phyloP scores from a whole-genome alignment of 768 basidiomycete genomes.

The Suillus subalutaceus region DNA sequence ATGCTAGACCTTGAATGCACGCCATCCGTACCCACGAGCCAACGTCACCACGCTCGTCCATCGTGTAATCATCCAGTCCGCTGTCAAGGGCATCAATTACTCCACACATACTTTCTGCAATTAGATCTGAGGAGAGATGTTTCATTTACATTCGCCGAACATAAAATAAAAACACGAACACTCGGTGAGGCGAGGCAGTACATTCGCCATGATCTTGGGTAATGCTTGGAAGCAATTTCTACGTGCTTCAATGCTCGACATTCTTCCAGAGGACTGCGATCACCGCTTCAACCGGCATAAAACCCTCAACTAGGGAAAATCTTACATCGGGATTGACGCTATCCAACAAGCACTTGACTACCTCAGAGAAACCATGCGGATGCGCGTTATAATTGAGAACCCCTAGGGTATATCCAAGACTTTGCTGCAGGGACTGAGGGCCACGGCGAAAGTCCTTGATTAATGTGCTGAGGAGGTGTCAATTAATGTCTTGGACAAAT shows the following conservation, averaged over 20 bases:
- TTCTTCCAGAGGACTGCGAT: slow-evolving; percentile 36
- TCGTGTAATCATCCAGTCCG: slow-evolving; percentile 90
- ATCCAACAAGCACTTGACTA: slow-evolving; percentile 59
- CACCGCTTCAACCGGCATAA: slow-evolving; percentile 22
- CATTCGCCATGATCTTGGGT: slow-evolving; percentile 48
- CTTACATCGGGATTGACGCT: slow-evolving; percentile 59
- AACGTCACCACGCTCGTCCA: slow-evolving; percentile 94
- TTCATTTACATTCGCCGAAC: slow-evolving; percentile 15
- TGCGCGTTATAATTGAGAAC: slow-evolving; percentile 63
- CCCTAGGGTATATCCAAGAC: slow-evolving; percentile 71
- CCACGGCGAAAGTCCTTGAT: slow-evolving; percentile 62
- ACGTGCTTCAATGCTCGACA: slow-evolving; percentile 59
- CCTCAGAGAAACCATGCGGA: slow-evolving; percentile 56
- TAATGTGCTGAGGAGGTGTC: slow-evolving; percentile 47
- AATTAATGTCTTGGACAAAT: slow-evolving; percentile 18
- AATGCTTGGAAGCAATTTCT: slow-evolving; percentile 54
- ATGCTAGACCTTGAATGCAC: slow-evolving; percentile 67
- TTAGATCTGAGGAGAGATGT: slow-evolving; percentile 44
- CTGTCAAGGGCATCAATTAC: slow-evolving; percentile 59
- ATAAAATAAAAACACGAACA: slow-evolving; percentile 42
- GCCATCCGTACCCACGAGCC: slow-evolving; percentile 93
- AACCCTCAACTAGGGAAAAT: slow-evolving; percentile 18
- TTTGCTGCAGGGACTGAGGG: slow-evolving; percentile 64
- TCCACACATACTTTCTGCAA: slow-evolving; percentile 44
- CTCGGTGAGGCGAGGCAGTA: slow-evolving; percentile 43